These are phyloP conservation scores for Ajuga reptans DNA, from an alignment of 305 asterid species.

Conservation along the genomic window DNA sequence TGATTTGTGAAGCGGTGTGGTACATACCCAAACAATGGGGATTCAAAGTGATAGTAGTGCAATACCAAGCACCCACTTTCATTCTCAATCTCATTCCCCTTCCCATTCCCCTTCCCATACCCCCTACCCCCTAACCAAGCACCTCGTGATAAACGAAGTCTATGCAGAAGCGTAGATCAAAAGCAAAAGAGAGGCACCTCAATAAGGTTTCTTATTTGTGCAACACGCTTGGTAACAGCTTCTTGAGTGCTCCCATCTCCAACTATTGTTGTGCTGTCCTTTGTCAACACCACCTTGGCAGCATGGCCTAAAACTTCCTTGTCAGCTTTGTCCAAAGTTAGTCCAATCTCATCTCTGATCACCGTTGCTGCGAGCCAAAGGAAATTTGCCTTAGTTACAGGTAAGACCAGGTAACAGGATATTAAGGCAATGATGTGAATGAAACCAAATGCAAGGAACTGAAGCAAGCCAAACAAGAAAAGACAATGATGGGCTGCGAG, in stretches of 20 bases:
- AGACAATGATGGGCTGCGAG: background rate
- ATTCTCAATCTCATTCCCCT: too few species aligned
- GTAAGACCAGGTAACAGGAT: background rate
- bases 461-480: background rate
- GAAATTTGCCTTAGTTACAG: background rate
- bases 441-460: background rate
- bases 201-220: slow-evolving; percentile 63
- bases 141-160: background rate
- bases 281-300: slow-evolving; percentile 70
- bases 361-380: slow-evolving; percentile 52
- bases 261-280: slow-evolving; percentile 71
- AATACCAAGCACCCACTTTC: too few species aligned
- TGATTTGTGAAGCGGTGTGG: too few species aligned
- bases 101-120: too few species aligned
- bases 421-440: too few species aligned
- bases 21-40: too few species aligned
- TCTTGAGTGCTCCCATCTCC: slow-evolving; percentile 93
- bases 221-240: slow-evolving; percentile 66
- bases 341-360: slow-evolving; percentile 72
- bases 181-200: slow-evolving; percentile 40
- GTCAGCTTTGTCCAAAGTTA: slow-evolving; percentile 65
- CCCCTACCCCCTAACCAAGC: too few species aligned
- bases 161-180: background rate
- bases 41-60: too few species aligned
- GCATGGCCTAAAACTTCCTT: slow-evolving; percentile 81